Evolutionary conservation across 768 basidiomycete genomes (phyloP), one percentile per base, ranked within the genome.

Genomic region (Trametes maxima): DNA sequence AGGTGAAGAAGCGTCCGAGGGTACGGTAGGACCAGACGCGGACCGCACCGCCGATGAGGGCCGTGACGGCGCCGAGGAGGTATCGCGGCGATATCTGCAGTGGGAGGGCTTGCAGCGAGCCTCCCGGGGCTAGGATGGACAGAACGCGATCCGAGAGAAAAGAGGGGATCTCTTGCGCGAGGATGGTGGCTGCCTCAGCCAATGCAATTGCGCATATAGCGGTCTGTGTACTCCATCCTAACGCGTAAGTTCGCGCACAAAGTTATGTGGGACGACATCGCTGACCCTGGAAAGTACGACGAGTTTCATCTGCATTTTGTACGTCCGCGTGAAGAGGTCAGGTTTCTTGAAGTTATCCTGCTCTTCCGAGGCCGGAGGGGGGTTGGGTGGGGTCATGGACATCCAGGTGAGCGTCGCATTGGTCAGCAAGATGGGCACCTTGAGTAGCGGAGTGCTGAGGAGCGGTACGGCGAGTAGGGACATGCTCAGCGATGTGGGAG

Each of bases 1-100:
- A 50, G n/a, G 60, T 62, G 54, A 62, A 62, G 43, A 47, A 43
- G 22, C 60, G 53, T 17, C 60, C 60, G 25, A 62, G 60, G 2
- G 47, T 24, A 40, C 54, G 54, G 21, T 56, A 62, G 24, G 54
- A 25, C 28, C 36, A 28, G 10, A 14, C 21, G 36, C 59, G 59
- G 10, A 60, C n/a, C 6, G 50, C 25, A 2, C 51, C 45, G 16
- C 59, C 59, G 16, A 24, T 37, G 24, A 50, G 21, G 6, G 51
- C 21, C 19, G 54, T 17, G 5, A 17, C 8, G 17, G 24, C 47
- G 13, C 47, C 47, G 16, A 49, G 28, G 12, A 49, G 5, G 47
- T 49, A 49, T 19, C n/a, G 16, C 7, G 42, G 24, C 14, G 40
- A 28, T 19, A 54, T 24, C 0, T 44, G 24, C 16, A 54, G 42